phyloP scores from a whole-genome alignment of 176 grass and related monocot genomes.

The Lolium multiflorum region DNA sequence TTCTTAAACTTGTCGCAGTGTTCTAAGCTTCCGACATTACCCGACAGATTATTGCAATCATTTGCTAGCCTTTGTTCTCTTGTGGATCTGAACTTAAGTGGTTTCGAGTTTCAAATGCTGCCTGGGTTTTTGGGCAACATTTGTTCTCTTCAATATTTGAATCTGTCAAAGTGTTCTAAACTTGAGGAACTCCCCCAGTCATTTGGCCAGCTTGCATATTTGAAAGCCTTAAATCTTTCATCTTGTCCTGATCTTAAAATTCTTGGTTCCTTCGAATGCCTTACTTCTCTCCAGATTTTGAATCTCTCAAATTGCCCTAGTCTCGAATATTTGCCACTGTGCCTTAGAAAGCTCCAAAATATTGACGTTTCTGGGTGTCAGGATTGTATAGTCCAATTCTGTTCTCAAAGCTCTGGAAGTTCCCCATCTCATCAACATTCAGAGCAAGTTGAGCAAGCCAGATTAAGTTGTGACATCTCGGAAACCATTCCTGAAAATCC shows the following conservation, averaged over 20 bases:
- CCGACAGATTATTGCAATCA: slow-evolving; percentile 46
- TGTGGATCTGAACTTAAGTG: slow-evolving; percentile 54
- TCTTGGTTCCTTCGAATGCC: slow-evolving; percentile 29
- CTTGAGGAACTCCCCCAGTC: slow-evolving; percentile 48
- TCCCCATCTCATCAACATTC: slow-evolving; percentile 18
- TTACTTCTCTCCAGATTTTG: slow-evolving; percentile 49
- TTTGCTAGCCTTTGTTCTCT: slow-evolving; percentile 55
- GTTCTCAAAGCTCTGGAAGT: slow-evolving; percentile 25
- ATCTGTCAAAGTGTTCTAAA: slow-evolving; percentile 61
- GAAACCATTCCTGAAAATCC: slow-evolving; percentile 18
- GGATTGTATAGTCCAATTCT: slow-evolving; percentile 36
- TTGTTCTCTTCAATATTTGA: slow-evolving; percentile 51
- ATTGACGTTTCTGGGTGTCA: slow-evolving; percentile 51
- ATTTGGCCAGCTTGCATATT: slow-evolving; percentile 43
- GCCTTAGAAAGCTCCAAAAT: slow-evolving; percentile 32
- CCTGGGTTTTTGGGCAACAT: slow-evolving; percentile 53
- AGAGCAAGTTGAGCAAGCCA: slow-evolving; percentile 30
- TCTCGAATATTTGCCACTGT: slow-evolving; percentile 44
- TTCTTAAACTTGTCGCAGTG: slow-evolving; percentile 41
- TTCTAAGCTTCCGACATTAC: slow-evolving; percentile 48
- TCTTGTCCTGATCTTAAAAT: slow-evolving; percentile 54
- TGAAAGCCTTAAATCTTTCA: slow-evolving; percentile 46
- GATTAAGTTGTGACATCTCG: slow-evolving; percentile 35
- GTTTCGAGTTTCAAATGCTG: slow-evolving; percentile 45
- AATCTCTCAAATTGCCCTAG: slow-evolving; percentile 51